These are phyloP conservation scores for Cupressus sempervirens DNA, from an alignment of 75 land plant genomes.

Conservation along the genomic window DNA sequence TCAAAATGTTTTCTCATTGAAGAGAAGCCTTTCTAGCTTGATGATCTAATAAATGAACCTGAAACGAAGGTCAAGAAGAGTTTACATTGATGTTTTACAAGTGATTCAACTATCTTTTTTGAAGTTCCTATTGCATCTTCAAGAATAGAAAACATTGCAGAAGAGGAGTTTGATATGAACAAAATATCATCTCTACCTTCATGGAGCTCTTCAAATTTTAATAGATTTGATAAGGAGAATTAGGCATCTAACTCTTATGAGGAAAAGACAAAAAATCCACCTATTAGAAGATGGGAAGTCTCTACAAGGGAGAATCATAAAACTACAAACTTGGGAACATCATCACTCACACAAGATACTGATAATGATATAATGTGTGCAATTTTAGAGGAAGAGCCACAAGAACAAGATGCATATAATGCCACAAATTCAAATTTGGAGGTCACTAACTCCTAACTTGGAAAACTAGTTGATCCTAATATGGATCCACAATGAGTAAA, in stretches of 20 bases:
- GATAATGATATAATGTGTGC: constrained; percentile 18
- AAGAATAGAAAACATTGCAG: constrained; percentile 36
- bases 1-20: constrained; percentile 76
- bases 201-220: constrained; percentile 28
- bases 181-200: constrained; percentile 24
- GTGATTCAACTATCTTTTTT: constrained; percentile 77
- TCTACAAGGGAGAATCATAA: constrained; percentile 16
- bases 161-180: constrained; percentile 30
- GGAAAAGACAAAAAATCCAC: constrained; percentile 14
- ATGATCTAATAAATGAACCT: constrained; percentile 77
- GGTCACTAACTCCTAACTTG: constrained; percentile 15
- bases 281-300: constrained; percentile 31
- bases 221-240: constrained; percentile 38
- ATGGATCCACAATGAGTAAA: constrained; percentile 51
- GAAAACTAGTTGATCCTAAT: constrained; percentile 29
- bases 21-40: constrained; percentile 85
- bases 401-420: constrained; percentile 20
- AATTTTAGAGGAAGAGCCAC: constrained; percentile 23
- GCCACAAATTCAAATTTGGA: constrained; percentile 16
- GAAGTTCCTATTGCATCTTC: constrained; percentile 32
- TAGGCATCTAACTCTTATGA: constrained; percentile 18
- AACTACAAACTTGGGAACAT: constrained; percentile 10
- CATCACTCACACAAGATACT: constrained; percentile 12
- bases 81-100: constrained; percentile 80
- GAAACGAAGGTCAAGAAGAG: constrained; percentile 56